Evolutionary conservation across 2,329 filamentous ascomycete genomes (phyloP).

Genomic region (Penicillium frequentans): DNA sequence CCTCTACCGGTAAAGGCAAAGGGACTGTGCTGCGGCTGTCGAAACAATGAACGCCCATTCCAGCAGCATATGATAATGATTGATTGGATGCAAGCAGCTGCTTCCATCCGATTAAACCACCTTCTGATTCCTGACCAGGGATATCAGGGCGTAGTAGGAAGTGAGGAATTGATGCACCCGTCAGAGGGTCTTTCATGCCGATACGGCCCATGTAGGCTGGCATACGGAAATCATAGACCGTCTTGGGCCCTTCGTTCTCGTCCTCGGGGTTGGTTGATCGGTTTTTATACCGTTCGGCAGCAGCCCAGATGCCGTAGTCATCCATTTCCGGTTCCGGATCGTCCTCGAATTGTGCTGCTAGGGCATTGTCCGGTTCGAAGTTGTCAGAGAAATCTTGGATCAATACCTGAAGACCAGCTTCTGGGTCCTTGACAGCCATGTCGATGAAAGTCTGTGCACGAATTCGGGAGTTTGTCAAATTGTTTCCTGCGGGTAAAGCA

Average conservation of each 20-base stretch:
- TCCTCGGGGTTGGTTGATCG: constrained; percentile 15
- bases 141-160: constrained; percentile 46
- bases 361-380: constrained; percentile 36
- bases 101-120: constrained; percentile 46
- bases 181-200: constrained; percentile 23
- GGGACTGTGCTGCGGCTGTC: constrained; percentile 23
- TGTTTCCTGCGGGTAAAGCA: constrained; percentile 44
- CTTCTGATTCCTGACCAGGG: constrained; percentile 42
- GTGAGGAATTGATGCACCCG: constrained; percentile 35
- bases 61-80: constrained; percentile 38
- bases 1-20: constrained; percentile 24
- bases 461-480: constrained; percentile 45
- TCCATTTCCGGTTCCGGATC: constrained; percentile 36
- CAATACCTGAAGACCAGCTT: constrained; percentile 41
- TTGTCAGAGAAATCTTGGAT: constrained; percentile 44
- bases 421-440: constrained; percentile 41
- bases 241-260: constrained; percentile 32
- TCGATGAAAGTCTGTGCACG: constrained; percentile 48
- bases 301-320: constrained; percentile 31
- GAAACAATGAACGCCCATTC: constrained; percentile 35
- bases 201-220: constrained; percentile 44
- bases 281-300: constrained; percentile 23
- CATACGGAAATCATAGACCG: constrained; percentile 42
- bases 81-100: constrained; percentile 44
- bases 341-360: constrained; percentile 29